A percentile compares a stretch with the other conserved stretches of the same genome.
These are phyloP conservation scores for Dactylonectria macrodidyma DNA, from an alignment of 2,329 filamentous ascomycete species.

Conservation along the genomic window DNA sequence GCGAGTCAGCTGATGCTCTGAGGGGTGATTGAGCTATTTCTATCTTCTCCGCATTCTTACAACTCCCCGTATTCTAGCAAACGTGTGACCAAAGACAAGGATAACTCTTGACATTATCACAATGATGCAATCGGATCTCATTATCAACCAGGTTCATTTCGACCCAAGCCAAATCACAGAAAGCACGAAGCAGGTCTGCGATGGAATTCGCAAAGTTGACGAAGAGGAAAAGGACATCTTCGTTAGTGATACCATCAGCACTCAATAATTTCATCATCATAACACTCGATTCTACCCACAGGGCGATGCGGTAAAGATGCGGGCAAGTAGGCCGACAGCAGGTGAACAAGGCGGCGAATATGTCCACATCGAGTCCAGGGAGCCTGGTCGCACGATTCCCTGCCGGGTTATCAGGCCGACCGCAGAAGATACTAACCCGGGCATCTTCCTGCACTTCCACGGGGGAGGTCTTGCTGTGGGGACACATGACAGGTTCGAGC, in stretches of 20 bases:
- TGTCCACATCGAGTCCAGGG: constrained; percentile 10
- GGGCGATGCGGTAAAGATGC: constrained; percentile 9
- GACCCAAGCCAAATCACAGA: not conserved
- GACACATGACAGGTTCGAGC: constrained; percentile 14
- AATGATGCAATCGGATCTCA: constrained; percentile 26
- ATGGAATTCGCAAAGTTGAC: constrained; percentile 11
- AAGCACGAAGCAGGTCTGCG: constrained; percentile 10
- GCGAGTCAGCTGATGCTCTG: too few relatives aligned
- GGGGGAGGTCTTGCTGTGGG: constrained; percentile 19
- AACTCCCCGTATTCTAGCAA: not conserved
- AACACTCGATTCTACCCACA: not conserved
- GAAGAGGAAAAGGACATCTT: constrained; percentile 9
- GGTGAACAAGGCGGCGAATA: constrained; percentile 8
- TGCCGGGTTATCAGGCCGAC: constrained; percentile 16
- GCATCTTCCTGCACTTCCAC: constrained; percentile 24
- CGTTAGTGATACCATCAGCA: not conserved
- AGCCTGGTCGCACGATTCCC: constrained; percentile 13
- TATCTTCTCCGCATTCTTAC: not conserved
- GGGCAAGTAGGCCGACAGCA: not conserved
- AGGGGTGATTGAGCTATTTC: not conserved
- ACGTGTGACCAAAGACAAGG: not conserved
- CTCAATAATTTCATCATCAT: too few relatives aligned
- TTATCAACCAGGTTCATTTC: constrained; percentile 12
- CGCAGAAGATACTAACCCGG: not conserved
- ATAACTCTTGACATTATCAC: not conserved